These are phyloP conservation scores for Mollisiaceae sp. DNA, from an alignment of 2,329 filamentous ascomycete genomes.

Conservation along the genomic window DNA sequence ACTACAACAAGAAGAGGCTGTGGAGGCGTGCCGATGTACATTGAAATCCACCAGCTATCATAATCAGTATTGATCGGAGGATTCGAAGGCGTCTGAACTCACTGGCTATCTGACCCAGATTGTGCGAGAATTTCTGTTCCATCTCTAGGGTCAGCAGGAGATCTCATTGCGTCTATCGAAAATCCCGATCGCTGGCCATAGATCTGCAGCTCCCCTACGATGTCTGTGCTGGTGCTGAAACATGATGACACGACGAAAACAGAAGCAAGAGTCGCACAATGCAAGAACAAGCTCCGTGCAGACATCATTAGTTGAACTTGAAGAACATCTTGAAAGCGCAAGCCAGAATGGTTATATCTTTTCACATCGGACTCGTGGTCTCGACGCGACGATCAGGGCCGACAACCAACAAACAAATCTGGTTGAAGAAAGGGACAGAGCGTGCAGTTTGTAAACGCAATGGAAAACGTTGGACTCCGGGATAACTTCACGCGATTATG, in stretches of 20 bases:
- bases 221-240: neutral
- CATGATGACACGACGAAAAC: neutral
- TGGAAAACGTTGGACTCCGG: neutral
- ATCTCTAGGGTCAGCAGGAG: neutral
- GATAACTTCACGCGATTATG: neutral
- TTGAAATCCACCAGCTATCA: conserved; percentile 4
- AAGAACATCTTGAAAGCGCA: neutral
- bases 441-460: neutral
- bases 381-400: neutral
- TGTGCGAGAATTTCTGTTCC: neutral
- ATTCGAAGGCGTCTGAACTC: neutral
- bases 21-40: neutral
- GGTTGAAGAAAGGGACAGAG: neutral
- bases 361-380: neutral
- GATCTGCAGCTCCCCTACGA: neutral
- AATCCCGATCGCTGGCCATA: conserved; percentile 3
- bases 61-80: neutral
- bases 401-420: neutral
- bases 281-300: neutral
- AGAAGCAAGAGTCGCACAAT: neutral
- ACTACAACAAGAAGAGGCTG: neutral
- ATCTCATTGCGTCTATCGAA: neutral
- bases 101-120: neutral
- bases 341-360: neutral
- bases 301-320: neutral